A percentile compares a stretch with the other conserved stretches of the same genome.
These are phyloP conservation scores for Scedosporium boydii DNA, from an alignment of 2,329 filamentous ascomycete genomes.

Conservation along the genomic window DNA sequence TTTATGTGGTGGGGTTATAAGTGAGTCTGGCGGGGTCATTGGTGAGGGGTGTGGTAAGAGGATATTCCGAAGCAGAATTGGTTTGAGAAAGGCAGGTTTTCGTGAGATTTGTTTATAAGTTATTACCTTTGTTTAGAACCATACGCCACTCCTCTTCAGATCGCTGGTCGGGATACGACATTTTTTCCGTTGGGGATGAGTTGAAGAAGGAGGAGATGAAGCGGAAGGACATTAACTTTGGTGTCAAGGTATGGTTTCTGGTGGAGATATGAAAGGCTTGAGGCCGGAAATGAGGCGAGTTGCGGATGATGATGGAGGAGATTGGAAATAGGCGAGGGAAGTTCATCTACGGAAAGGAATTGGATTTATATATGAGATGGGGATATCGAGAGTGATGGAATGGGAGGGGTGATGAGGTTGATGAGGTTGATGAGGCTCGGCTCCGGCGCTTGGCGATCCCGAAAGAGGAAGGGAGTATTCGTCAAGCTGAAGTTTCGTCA, in stretches of 20 bases:
- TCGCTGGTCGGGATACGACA: slow-evolving; percentile 74
- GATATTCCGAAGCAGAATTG: background rate
- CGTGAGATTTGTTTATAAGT: background rate
- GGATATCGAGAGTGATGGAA: background rate
- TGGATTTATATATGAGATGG: background rate
- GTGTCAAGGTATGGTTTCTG: background rate
- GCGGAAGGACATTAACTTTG: slow-evolving; percentile 66
- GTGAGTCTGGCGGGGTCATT: background rate
- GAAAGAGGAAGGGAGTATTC: too few relatives aligned
- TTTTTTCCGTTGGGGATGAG: slow-evolving; percentile 19
- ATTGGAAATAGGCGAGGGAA: background rate
- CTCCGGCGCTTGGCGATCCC: too few relatives aligned
- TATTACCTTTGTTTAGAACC: slow-evolving; percentile 53
- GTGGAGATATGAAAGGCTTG: background rate
- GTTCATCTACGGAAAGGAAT: background rate
- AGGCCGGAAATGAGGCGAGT: background rate
- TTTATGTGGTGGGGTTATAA: background rate
- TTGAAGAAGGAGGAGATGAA: slow-evolving; percentile 67
- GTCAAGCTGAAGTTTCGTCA: background rate
- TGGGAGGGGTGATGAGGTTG: background rate
- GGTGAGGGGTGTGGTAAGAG: background rate
- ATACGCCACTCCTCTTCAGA: slow-evolving; percentile 81
- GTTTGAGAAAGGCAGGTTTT: background rate
- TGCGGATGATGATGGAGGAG: background rate
- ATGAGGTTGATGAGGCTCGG: slow-evolving; percentile 1